Evolutionary conservation across 306 rosid species (phyloP).

Genomic region (Rosa chinensis): DNA sequence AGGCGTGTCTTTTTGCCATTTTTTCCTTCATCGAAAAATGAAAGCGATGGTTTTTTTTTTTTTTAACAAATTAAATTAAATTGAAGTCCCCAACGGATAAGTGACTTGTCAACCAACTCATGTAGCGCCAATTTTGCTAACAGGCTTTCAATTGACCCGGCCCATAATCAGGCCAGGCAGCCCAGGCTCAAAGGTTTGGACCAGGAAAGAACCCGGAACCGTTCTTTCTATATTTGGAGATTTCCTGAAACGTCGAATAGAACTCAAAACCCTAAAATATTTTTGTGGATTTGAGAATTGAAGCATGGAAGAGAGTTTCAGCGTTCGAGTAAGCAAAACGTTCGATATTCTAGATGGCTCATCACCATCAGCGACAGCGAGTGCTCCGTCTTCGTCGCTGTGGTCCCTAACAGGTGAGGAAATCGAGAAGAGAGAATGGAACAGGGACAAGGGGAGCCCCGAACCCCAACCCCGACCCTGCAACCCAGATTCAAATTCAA

Average conservation of each 20-base stretch:
- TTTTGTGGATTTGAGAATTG: not conserved
- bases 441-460: conserved; percentile 37
- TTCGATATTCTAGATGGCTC: conserved; percentile 41
- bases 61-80: too few species aligned
- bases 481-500: not conserved
- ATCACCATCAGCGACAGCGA: conserved; percentile 3
- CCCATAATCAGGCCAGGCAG: not conserved
- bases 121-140: not conserved
- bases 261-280: not conserved
- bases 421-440: conserved; percentile 49
- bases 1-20: too few species aligned
- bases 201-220: not conserved
- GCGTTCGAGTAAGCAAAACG: conserved; percentile 49
- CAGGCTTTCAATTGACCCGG: not conserved
- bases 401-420: conserved; percentile 88
- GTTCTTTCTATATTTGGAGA: too few species aligned
- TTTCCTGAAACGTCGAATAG: not conserved
- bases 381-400: conserved; percentile 33
- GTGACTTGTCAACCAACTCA: not conserved
- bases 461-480: conserved; percentile 28
- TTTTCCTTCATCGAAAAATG: not conserved
- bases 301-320: conserved; percentile 64
- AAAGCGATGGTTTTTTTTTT: not conserved
- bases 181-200: not conserved
- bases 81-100: not conserved